Base-by-base conservation (phyloP, 73 alveolate genomes). In the Tetrahymena thermophila region DNA sequence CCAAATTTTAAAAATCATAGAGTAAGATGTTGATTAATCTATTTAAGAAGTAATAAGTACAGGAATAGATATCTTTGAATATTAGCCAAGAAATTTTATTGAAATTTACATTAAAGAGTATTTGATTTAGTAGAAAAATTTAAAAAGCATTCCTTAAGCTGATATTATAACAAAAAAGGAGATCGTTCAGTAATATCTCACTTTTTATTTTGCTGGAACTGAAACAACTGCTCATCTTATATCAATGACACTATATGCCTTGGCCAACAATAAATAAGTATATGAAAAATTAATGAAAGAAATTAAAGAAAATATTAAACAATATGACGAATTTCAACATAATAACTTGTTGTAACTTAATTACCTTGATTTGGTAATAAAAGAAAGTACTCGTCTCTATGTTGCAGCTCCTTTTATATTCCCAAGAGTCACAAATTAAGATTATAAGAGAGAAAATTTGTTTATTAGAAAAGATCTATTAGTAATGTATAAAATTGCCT, bases 151-250 rank as follows among this genome's bases (percentile, higher is more conserved):
- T 3, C 84, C 84, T n/a, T 5, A 55, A 10, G 84, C 2, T 55
- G 84, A 55, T n/a, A 55, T 55, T n/a, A 55, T 55, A 19, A 55
- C 84, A 19, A 94, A 89, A 38, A 94, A 94, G 34, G 31, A 85
- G 19, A 85, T 94, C 3, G 35, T 94, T 28, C 93, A 94, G 55
- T 35, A 94, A 85, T 94, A 94, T 28, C 15, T 94, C 17, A 94
- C 96, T 13, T 94, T 94, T 85, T 94, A 84, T 0, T 94, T 94
- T 94, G 96, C 96, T 38, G 96, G 96, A 85, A 94, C 94, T 28
- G 95, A 94, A 25, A 94, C 96, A 28, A 94, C 96, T n/a, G 84
- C 96, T 85, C 94, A 94, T 94, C 28, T 23, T 13, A 85, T 94
- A 28, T 94, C 94, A 0, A 85, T 94, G 96, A 85, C 96, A 1